phyloP scores from a whole-genome alignment of 2,329 filamentous ascomycete species.

The Penicillium fuscoglaucum region DNA sequence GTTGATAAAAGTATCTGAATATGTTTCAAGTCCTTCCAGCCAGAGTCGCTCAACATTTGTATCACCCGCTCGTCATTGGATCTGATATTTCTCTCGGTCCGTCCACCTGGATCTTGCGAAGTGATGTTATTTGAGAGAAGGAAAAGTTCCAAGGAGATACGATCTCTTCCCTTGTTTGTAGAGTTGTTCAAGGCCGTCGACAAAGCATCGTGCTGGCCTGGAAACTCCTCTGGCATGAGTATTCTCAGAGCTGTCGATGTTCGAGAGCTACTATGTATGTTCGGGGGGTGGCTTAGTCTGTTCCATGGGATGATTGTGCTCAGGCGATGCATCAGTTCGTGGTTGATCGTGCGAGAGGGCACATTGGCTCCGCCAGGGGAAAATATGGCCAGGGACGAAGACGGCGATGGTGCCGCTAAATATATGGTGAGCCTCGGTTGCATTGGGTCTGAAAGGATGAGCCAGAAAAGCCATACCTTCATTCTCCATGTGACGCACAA shows the following conservation, averaged over 20 bases:
- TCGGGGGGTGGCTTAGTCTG: too few relatives aligned
- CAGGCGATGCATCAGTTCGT: too few relatives aligned
- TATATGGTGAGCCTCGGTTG: neutral
- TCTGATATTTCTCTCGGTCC: neutral
- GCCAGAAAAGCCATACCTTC: neutral
- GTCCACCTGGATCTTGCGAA: neutral
- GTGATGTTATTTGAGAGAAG: constrained; percentile 19
- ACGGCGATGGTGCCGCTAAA: neutral
- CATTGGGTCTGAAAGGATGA: neutral
- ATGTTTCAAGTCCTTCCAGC: neutral
- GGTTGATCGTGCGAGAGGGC: too few relatives aligned
- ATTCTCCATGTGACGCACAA: neutral
- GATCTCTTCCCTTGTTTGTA: neutral
- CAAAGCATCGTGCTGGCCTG: neutral
- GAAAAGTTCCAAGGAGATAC: constrained; percentile 1
- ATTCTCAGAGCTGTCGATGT: constrained; percentile 11
- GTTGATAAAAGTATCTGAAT: constrained; percentile 1
- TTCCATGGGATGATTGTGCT: too few relatives aligned
- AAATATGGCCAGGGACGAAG: neutral
- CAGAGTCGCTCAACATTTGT: neutral
- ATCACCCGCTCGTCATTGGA: neutral
- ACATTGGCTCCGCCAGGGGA: neutral
- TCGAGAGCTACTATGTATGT: too few relatives aligned
- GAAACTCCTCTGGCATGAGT: constrained; percentile 18
- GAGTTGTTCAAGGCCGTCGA: constrained; percentile 3